A percentile compares a stretch with the other conserved stretches of the same genome.
These are phyloP conservation scores for Cerioporus squamosus DNA, from an alignment of 1,284 basidiomycete genomes.

Conservation along the genomic window DNA sequence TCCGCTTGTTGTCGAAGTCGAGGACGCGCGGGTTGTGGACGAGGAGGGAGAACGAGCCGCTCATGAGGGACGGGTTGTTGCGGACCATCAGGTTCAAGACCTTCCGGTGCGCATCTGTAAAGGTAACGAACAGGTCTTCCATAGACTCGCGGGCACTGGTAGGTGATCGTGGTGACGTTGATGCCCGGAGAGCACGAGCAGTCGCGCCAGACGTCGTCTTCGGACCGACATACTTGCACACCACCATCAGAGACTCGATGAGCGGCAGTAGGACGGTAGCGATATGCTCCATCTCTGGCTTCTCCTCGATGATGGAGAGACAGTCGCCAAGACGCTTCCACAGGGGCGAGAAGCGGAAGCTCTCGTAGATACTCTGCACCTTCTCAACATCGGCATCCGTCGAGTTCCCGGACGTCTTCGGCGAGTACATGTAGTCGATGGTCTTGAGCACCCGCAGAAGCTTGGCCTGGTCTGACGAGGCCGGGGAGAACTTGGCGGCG, in stretches of 20 bases:
- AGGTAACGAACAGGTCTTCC: slow-evolving; percentile 91
- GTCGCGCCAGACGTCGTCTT: slow-evolving; percentile 49
- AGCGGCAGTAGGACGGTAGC: slow-evolving; percentile 90
- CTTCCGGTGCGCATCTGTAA: slow-evolving; percentile 95
- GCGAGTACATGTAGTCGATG: slow-evolving; percentile 93
- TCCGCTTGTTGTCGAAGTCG: slow-evolving; percentile 99
- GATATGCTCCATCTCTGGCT: slow-evolving; percentile 82
- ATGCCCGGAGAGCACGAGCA: slow-evolving; percentile 56
- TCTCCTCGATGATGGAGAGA: slow-evolving; percentile 80
- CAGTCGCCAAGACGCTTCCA: slow-evolving; percentile 90
- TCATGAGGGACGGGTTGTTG: slow-evolving; percentile 97
- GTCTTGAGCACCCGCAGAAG: slow-evolving; percentile 92
- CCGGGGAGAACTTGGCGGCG: slow-evolving; percentile 87
- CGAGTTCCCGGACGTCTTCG: slow-evolving; percentile 47
- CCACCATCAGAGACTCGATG: slow-evolving; percentile 96
- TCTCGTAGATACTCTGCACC: slow-evolving; percentile 84
- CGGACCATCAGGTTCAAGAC: slow-evolving; percentile 97
- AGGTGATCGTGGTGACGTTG: slow-evolving; percentile 69
- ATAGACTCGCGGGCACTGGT: slow-evolving; percentile 70
- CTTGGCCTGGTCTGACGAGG: slow-evolving; percentile 92
- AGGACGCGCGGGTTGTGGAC: slow-evolving; percentile 96
- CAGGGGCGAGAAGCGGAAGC: slow-evolving; percentile 84
- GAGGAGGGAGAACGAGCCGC: slow-evolving; percentile 95
- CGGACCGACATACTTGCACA: slow-evolving; percentile 91
- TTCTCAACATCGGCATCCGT: slow-evolving; percentile 72